Base-by-base conservation (phyloP, 805 yeast species). In the Danielozyma ontarioensis region DNA sequence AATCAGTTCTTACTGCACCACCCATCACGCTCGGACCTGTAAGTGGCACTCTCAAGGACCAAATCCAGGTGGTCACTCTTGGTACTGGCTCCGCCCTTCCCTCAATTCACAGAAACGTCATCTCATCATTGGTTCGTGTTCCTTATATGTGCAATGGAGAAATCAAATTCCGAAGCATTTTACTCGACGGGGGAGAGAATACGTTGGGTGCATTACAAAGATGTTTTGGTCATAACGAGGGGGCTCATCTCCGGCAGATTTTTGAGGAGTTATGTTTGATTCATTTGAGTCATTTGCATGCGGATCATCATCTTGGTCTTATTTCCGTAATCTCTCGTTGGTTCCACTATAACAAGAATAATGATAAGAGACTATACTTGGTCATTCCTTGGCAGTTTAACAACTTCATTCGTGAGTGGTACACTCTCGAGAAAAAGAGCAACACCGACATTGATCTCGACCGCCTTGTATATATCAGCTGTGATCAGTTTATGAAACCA, bases 11-110 rank as follows among this genome's bases (percentile, higher is more conserved):
- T 4, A 41, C 44, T 14, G 33, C 42, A 8, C 36, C 36, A 1
- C 53, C 51, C 1, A 40, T 53, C 10, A 36, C 60, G 5, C 37
- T 62, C 17, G 47, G 36, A 1, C 29, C 44, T 2, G 24, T 25
- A 2, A 22, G 31, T 2, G 37, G 34, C 8, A 17, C 52, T 0
- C 59, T 74, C 35, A 63, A 59, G 35, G 76, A 70, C 25, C 73
- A 76, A 40, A 80, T 81, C 1, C 87, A 85, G 48, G 59, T 81
- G 1, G 64, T 84, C 7, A 82, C 95, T 0, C 57, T 90, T 5
- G 98, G 98, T 3, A 93, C 98, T 0, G 97, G 97, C 0, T 81
- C 94, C 22, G 93, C 97, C 0, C 55, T 86, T 21, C 98, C 98
- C 0, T 78, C 95, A 0, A 75, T 77, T 37, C 76, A 78, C 45